Base-by-base conservation (phyloP, 2,329 filamentous ascomycete species). In the Calonectria multiphialidica region DNA sequence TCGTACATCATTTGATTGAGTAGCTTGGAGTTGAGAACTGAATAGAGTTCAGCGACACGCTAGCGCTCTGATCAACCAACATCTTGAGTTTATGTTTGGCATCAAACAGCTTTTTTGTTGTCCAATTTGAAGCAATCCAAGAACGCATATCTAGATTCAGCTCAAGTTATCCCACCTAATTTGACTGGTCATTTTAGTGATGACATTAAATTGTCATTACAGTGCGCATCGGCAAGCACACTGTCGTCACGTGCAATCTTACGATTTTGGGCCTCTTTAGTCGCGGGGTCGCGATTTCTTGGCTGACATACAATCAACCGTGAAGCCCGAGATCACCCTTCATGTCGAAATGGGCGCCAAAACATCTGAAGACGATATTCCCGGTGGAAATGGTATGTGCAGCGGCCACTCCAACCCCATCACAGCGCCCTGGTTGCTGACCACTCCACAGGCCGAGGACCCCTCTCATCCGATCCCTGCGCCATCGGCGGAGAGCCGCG, bases 261-360 rank as follows among this genome's bases (percentile, higher is more conserved):
- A n/a, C 53, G 3, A 59, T 59, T 40, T 59, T 25, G 21, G 2
- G 8, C 7, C 13, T 23, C n/a, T 12, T 25, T 16, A 16, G 7
- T 53, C 21, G 33, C 13, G 35, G 13, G 21, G 53, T 28, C n/a
- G 33, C 7, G 10, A 13, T 42, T 13, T 3, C 18, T 55, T 35
- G 18, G 30, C 49, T 55, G 33, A 21, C 21, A 28, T 10, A 21
- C n/a, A 12, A 25, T 25, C 33, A 5, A 37, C 53, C 21, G 5
- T 37, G 18, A 57, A 37, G 10, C 33, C 35, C n/a, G 33, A 74
- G n/a, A 21, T 45, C 37, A 71, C 66, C 63, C 68, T 76, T 77
- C 72, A 80, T 80, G 79, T 78, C 77, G 79, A 74, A 68, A 86
- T 86, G 84, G 84, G 84, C 68, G 83, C 84, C 55, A 85, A 84